Evolutionary conservation across 441 rosid species (phyloP).

Genomic region (Pelargonium myrrhifolium): DNA sequence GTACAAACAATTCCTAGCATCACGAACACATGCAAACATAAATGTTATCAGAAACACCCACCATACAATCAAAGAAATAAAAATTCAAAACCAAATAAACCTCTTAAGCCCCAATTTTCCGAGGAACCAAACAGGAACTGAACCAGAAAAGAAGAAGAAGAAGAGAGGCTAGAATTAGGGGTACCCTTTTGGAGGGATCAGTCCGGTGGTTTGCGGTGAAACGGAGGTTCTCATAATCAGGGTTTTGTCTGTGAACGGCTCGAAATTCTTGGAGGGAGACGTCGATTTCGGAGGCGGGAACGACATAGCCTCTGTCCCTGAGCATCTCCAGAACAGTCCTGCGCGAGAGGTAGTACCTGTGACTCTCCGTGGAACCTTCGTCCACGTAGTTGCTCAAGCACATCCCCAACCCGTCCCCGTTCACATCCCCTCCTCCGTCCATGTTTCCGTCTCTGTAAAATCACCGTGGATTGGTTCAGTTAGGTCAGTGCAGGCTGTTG

Average conservation of each 20-base stretch:
- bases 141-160: background rate
- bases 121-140: background rate
- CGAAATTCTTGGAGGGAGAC: constrained; percentile 65
- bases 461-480: background rate
- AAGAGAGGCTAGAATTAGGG: background rate
- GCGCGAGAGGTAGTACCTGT: constrained; percentile 62
- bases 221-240: constrained; percentile 61
- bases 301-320: constrained; percentile 68
- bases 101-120: background rate
- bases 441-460: constrained; percentile 7
- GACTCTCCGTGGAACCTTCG: constrained; percentile 55
- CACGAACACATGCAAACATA: background rate
- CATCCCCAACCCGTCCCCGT: constrained; percentile 19
- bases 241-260: constrained; percentile 43
- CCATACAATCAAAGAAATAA: background rate
- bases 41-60: background rate
- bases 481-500: background rate
- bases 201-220: constrained; percentile 43
- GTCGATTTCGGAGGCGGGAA: constrained; percentile 51
- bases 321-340: constrained; percentile 76
- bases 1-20: background rate
- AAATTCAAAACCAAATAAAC: background rate
- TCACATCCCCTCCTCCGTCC: constrained; percentile 15
- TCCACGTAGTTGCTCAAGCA: constrained; percentile 58
- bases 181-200: constrained; percentile 62